A percentile compares a stretch with the other conserved stretches of the same genome.
These are phyloP conservation scores for Stipa capillata DNA, from an alignment of 176 grass and related monocot genomes.

Conservation along the genomic window DNA sequence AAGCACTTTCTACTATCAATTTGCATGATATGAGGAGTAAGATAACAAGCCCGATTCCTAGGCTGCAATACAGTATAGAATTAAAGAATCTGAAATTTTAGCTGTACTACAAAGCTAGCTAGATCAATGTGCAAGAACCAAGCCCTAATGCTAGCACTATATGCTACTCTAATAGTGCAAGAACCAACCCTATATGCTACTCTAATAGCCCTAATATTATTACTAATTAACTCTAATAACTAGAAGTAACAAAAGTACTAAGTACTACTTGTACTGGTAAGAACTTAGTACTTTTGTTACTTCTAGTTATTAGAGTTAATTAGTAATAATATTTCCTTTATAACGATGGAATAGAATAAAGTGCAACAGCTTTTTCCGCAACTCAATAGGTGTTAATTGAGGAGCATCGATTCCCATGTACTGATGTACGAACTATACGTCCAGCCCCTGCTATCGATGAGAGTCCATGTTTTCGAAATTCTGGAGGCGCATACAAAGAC, in stretches of 20 bases:
- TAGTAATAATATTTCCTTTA: background rate
- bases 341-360: background rate
- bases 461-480: too few species aligned
- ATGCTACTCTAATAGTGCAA: background rate
- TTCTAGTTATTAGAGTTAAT: too few species aligned
- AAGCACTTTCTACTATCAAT: slow-evolving; percentile 33
- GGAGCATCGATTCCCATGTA: background rate
- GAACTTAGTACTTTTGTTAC: too few species aligned
- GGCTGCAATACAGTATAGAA: slow-evolving; percentile 14
- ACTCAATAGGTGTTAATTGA: background rate
- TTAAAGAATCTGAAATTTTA: slow-evolving; percentile 5
- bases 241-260: too few species aligned
- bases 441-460: too few species aligned
- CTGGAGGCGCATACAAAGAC: too few species aligned
- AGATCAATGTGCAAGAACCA: background rate
- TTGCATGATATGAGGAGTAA: slow-evolving; percentile 16
- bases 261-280: too few species aligned
- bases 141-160: background rate
- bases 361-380: background rate
- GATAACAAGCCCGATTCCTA: background rate
- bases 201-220: too few species aligned
- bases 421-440: too few species aligned
- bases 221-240: too few species aligned
- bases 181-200: too few species aligned
- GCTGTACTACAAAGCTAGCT: background rate